phyloP scores from a whole-genome alignment of 2,329 filamentous ascomycete species.

The Zasmidium cellare region DNA sequence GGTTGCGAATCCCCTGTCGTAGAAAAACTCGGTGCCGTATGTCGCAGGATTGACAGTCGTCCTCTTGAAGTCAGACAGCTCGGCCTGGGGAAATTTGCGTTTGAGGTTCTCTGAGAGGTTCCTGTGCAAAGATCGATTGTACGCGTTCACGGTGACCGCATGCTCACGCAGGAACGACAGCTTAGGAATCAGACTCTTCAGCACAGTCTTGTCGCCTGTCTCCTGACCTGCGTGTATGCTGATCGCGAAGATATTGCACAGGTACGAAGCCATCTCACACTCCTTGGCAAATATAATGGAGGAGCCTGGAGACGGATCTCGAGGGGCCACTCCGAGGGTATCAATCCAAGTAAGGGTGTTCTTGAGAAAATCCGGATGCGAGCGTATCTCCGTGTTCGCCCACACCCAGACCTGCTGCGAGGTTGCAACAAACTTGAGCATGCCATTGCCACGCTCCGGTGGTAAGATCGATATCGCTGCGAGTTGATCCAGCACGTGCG shows the following conservation, averaged over 20 bases:
- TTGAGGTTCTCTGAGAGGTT: slow-evolving; percentile 86
- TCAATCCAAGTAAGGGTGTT: slow-evolving; percentile 71
- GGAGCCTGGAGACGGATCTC: slow-evolving; percentile 28
- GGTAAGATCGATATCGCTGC: slow-evolving; percentile 63
- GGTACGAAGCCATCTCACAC: slow-evolving; percentile 68
- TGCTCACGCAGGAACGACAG: slow-evolving; percentile 78
- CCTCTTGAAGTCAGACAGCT: slow-evolving; percentile 76
- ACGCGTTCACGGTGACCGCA: slow-evolving; percentile 74
- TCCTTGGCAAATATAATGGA: slow-evolving; percentile 37
- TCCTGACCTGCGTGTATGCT: slow-evolving; percentile 85
- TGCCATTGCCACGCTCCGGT: slow-evolving; percentile 66
- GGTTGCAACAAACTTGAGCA: slow-evolving; percentile 82
- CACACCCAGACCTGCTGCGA: slow-evolving; percentile 96
- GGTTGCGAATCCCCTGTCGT: slow-evolving; percentile 73
- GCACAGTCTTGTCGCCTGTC: slow-evolving; percentile 65
- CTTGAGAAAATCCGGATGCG: slow-evolving; percentile 71
- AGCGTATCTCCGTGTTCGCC: slow-evolving; percentile 78
- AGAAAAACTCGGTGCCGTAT: slow-evolving; percentile 79
- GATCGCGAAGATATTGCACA: slow-evolving; percentile 87
- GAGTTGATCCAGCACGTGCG: slow-evolving; percentile 70
- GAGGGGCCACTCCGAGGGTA: slow-evolving; percentile 53
- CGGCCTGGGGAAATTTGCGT: slow-evolving; percentile 71
- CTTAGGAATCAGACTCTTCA: slow-evolving; percentile 70
- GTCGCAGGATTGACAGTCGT: slow-evolving; percentile 53
- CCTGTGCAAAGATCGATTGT: slow-evolving; percentile 82